Evolutionary conservation across 2,329 filamentous ascomycete species (phyloP).

Genomic region (Fusarium sp.): DNA sequence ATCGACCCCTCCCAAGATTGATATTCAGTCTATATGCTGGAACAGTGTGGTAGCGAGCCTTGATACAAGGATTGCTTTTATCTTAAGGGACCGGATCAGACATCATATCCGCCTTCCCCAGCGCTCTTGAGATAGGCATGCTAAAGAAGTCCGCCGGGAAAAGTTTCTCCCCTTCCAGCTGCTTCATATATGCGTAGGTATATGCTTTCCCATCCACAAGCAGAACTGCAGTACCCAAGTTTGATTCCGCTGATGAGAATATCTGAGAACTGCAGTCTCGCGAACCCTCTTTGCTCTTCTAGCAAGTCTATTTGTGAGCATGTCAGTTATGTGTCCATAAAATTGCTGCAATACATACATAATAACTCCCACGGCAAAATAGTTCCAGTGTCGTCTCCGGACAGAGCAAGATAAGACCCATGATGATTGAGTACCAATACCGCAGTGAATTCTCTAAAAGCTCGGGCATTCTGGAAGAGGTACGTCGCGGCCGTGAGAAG

Average conservation of each 20-base stretch:
- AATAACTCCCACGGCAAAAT: background rate
- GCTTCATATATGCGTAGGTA: background rate
- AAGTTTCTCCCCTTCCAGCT: background rate
- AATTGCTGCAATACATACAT: fast-evolving
- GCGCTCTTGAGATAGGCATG: background rate
- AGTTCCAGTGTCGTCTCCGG: fast-evolving
- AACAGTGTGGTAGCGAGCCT: background rate
- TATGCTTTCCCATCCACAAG: background rate
- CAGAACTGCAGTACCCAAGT: fast-evolving
- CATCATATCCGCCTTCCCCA: background rate
- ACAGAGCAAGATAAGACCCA: fast-evolving
- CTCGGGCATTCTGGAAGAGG: fast-evolving
- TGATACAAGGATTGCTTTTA: background rate
- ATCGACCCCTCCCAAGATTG: too few species aligned
- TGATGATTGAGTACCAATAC: fast-evolving
- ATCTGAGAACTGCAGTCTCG: background rate
- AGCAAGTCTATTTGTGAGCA: background rate
- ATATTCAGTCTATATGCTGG: background rate
- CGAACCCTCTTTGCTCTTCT: background rate
- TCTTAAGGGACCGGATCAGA: background rate
- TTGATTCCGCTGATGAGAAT: background rate
- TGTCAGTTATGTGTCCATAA: fast-evolving
- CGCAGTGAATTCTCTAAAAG: fast-evolving
- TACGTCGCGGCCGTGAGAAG: fast-evolving
- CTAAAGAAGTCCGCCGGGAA: background rate